Evolutionary conservation across 1,139 yeast species (phyloP).

Genomic region (Yamadazyma kanchanaburiensis): DNA sequence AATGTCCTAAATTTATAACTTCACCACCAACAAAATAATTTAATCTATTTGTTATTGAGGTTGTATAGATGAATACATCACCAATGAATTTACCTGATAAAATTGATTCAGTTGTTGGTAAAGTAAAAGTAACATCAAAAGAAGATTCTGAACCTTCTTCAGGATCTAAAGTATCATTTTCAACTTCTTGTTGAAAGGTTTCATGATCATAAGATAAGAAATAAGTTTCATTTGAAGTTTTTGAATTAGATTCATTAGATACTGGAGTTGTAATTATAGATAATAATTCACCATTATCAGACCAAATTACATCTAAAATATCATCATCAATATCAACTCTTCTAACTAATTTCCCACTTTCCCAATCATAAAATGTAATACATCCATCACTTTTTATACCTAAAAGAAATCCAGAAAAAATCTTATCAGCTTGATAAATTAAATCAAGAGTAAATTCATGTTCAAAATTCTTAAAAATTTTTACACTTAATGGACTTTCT

Average conservation of each 20-base stretch:
- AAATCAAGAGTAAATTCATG: slow-evolving; percentile 67
- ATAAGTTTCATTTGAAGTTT: slow-evolving; percentile 63
- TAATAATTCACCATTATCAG: slow-evolving; percentile 87
- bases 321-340: slow-evolving; percentile 74
- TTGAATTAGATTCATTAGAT: slow-evolving; percentile 15
- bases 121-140: slow-evolving; percentile 80
- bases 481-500: slow-evolving; percentile 63
- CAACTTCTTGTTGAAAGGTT: slow-evolving; percentile 60
- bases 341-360: slow-evolving; percentile 75
- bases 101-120: slow-evolving; percentile 66
- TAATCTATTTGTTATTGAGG: slow-evolving; percentile 76
- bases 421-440: slow-evolving; percentile 71
- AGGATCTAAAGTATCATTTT: slow-evolving; percentile 56
- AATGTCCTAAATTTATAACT: slow-evolving; percentile 88
- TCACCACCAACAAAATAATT: slow-evolving; percentile 95
- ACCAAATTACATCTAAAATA: slow-evolving; percentile 83
- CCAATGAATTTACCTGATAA: slow-evolving; percentile 95
- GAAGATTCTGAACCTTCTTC: slow-evolving; percentile 88
- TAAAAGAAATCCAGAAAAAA: slow-evolving; percentile 82
- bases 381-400: slow-evolving; percentile 82
- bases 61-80: slow-evolving; percentile 89
- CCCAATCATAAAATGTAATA: slow-evolving; percentile 93
- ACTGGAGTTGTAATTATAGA: slow-evolving; percentile 55
- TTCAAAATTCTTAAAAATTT: slow-evolving; percentile 79
- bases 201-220: slow-evolving; percentile 73